These are phyloP conservation scores for Suillus clintonianus DNA, from an alignment of 768 basidiomycete species.

Conservation along the genomic window DNA sequence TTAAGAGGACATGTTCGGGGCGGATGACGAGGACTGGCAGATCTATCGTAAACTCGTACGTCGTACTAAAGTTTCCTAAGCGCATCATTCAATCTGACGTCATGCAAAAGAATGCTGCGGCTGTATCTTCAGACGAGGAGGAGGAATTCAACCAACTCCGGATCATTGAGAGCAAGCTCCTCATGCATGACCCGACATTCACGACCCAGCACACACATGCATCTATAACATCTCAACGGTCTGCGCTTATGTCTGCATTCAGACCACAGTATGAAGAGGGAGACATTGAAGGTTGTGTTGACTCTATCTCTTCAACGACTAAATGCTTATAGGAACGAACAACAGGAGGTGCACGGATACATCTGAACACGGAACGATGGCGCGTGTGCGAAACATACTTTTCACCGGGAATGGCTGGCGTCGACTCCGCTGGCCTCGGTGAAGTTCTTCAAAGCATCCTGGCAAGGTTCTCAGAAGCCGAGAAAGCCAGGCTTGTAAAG, in stretches of 20 bases:
- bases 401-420: conserved; percentile 89
- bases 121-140: conserved; percentile 86
- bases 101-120: conserved; percentile 58
- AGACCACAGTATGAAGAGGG: conserved; percentile 77
- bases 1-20: conserved; percentile 89
- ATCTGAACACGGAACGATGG: conserved; percentile 88
- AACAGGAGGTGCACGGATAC: conserved; percentile 71
- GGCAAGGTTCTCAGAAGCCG: conserved; percentile 62
- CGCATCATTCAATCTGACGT: neutral
- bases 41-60: conserved; percentile 96
- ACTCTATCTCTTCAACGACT: neutral
- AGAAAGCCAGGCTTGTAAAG: conserved; percentile 74
- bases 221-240: conserved; percentile 71
- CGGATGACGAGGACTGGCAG: conserved; percentile 94
- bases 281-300: conserved; percentile 56
- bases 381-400: conserved; percentile 92
- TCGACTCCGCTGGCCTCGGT: conserved; percentile 93
- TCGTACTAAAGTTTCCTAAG: neutral
- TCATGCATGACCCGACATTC: conserved; percentile 85
- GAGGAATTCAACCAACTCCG: conserved; percentile 75
- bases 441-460: conserved; percentile 89
- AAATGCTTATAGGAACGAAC: neutral
- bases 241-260: conserved; percentile 86
- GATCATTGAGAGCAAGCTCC: conserved; percentile 75
- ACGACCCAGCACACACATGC: conserved; percentile 80